These are phyloP conservation scores for Beauveria asiatica DNA, from an alignment of 2,329 filamentous ascomycete genomes.

Conservation along the genomic window DNA sequence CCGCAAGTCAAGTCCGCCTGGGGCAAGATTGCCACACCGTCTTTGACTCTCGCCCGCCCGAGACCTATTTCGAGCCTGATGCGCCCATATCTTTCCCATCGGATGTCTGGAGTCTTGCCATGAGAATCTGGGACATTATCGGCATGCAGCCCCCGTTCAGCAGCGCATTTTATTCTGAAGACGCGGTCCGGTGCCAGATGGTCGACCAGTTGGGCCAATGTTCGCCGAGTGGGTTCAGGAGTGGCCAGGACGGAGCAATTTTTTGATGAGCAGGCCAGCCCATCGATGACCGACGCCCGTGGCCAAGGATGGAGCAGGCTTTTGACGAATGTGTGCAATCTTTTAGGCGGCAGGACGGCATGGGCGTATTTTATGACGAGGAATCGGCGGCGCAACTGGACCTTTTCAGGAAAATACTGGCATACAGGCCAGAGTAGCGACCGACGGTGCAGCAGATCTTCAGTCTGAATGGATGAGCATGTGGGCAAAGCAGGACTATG, in stretches of 20 bases:
- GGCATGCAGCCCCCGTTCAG: conserved; percentile 6
- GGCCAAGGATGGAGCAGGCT: background rate
- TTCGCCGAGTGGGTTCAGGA: conserved; percentile 5
- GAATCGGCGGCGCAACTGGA: conserved; percentile 11
- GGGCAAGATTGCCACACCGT: background rate
- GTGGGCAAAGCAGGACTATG: conserved; percentile 17
- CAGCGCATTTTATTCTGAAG: background rate
- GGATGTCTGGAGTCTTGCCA: conserved; percentile 5
- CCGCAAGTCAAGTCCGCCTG: background rate
- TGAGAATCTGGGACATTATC: background rate
- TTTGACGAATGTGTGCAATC: conserved; percentile 11
- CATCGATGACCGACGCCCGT: background rate
- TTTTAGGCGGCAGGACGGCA: conserved; percentile 4
- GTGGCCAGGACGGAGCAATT: background rate
- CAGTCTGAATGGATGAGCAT: conserved; percentile 12
- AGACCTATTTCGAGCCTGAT: background rate
- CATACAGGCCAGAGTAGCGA: conserved; percentile 8
- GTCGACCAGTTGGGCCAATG: conserved; percentile 10
- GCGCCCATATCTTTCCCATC: background rate
- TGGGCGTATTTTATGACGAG: background rate
- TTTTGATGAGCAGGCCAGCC: conserved; percentile 5
- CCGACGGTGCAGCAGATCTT: conserved; percentile 4
- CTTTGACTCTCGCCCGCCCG: background rate
- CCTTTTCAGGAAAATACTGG: conserved; percentile 11
- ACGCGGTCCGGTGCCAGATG: background rate